Conservation (phyloP, 176 grass and related monocot genomes). For the Triticum timopheevii region DNA sequence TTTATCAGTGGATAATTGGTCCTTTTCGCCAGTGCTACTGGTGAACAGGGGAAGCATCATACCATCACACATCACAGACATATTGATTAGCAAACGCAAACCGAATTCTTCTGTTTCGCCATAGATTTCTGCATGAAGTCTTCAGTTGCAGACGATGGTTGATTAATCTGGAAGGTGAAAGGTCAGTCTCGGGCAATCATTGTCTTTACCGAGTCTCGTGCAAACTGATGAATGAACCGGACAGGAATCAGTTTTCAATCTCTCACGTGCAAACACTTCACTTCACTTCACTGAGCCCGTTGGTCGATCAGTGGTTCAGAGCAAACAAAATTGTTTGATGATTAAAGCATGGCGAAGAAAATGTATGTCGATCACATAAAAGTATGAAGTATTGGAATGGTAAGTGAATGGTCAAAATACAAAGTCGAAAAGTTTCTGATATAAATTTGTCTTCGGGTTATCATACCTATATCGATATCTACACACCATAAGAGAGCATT, state of each 20-base stretch:
- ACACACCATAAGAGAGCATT: no score
- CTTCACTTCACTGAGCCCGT: not conserved
- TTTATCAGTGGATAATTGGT: not conserved
- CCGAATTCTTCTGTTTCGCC: no score
- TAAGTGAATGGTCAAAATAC: no score
- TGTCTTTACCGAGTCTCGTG: not conserved
- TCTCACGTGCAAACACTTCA: not conserved
- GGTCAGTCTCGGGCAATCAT: not conserved
- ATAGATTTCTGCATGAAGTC: not conserved
- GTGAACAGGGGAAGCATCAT: not conserved
- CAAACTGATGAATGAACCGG: not conserved
- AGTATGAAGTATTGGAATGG: no score
- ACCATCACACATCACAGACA: not conserved
- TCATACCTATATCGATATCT: no score
- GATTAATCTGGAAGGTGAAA: not conserved
- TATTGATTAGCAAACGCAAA: not conserved
- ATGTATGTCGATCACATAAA: no score
- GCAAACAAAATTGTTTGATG: no score
- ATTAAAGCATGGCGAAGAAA: not conserved
- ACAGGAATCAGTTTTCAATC: not conserved
- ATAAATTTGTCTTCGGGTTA: no score
- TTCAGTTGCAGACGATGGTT: not conserved
- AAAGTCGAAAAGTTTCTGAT: no score
- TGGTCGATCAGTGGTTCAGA: no score
- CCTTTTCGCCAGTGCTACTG: not conserved